Conservation (phyloP, 148 eudicot genomes). For the Arbutus unedo region DNA sequence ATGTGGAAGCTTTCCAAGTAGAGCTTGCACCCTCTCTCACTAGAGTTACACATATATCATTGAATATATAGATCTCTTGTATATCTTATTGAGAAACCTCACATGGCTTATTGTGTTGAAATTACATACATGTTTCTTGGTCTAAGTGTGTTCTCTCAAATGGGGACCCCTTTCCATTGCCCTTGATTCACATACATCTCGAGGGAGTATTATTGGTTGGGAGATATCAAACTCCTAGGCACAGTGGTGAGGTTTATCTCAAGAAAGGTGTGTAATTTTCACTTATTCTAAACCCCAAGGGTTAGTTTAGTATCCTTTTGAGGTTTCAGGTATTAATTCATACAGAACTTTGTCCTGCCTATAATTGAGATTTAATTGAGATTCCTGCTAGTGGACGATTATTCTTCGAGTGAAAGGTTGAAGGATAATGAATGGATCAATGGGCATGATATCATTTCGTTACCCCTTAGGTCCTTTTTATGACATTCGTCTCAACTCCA, state of each 20-base stretch:
- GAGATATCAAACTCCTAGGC: neutral
- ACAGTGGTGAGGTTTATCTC: neutral
- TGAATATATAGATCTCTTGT: neutral
- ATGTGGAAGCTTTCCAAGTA: slow-evolving; percentile 7
- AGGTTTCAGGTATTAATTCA: too few species aligned
- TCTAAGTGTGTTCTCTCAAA: slow-evolving; percentile 11
- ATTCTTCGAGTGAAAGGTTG: neutral
- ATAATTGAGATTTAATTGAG: too few species aligned
- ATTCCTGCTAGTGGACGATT: neutral
- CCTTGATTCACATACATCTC: slow-evolving; percentile 20
- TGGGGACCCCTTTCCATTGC: slow-evolving; percentile 16
- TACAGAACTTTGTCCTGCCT: too few species aligned
- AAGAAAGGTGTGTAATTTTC: neutral
- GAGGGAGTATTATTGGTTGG: neutral
- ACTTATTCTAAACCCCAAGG: neutral
- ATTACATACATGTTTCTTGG: slow-evolving; percentile 6
- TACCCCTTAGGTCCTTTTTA: neutral
- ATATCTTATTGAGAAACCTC: neutral
- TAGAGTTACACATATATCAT: neutral
- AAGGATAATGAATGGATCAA: neutral
- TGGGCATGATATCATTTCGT: neutral
- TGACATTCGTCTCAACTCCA: neutral
- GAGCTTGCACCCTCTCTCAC: neutral
- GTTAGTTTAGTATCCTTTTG: too few species aligned
- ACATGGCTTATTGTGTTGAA: slow-evolving; percentile 10